These are phyloP conservation scores for Zymoseptoria pseudotritici DNA, from an alignment of 2,329 filamentous ascomycete species.

Conservation along the genomic window DNA sequence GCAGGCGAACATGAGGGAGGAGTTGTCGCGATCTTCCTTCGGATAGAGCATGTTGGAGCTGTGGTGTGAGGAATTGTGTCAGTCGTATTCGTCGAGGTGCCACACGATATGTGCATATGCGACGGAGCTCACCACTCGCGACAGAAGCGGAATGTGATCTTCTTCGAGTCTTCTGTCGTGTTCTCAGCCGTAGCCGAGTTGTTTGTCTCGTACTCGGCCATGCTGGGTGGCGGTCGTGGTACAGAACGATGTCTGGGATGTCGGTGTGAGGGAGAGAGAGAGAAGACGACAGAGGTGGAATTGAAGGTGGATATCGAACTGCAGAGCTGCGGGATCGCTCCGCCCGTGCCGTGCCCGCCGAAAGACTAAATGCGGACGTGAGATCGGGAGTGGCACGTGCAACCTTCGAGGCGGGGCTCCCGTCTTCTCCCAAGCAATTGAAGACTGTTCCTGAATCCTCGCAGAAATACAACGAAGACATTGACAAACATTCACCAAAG, in stretches of 20 bases:
- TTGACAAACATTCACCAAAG: background rate
- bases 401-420: background rate
- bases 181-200: conserved; percentile 29
- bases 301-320: background rate
- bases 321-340: background rate
- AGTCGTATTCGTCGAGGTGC: conserved; percentile 1
- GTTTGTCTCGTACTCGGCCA: conserved; percentile 29
- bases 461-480: background rate
- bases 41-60: conserved; percentile 97
- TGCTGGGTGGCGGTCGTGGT: conserved; percentile 3
- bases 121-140: conserved; percentile 65
- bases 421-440: background rate
- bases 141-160: conserved; percentile 96
- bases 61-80: conserved; percentile 5
- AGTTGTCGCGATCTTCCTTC: conserved; percentile 79
- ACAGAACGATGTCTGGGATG: background rate
- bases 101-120: background rate
- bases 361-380: background rate
- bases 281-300: background rate
- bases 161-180: conserved; percentile 46
- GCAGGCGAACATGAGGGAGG: conserved; percentile 88
- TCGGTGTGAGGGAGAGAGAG: background rate
- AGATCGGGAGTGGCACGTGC: background rate
- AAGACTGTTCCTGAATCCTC: background rate
- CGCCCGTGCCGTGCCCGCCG: background rate